These are phyloP conservation scores for Cladosporium sp. DNA, from an alignment of 2,329 filamentous ascomycete species.

Conservation along the genomic window DNA sequence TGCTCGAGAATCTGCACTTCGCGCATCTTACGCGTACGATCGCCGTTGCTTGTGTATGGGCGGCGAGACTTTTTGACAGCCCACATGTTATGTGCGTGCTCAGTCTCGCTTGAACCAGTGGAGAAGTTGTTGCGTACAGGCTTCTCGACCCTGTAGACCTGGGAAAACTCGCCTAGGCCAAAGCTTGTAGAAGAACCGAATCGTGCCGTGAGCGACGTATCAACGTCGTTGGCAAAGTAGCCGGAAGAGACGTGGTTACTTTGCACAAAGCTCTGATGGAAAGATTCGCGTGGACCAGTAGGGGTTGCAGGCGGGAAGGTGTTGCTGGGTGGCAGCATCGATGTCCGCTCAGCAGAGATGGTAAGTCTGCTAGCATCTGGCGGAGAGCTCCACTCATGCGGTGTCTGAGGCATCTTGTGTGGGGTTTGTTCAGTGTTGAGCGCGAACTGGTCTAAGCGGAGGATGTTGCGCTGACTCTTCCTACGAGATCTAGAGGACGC, in stretches of 20 bases:
- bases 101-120: slow-evolving; percentile 16
- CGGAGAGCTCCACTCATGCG: slow-evolving; percentile 70
- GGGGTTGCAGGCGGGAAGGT: slow-evolving; percentile 77
- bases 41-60: slow-evolving; percentile 72
- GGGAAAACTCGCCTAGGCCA: slow-evolving; percentile 89
- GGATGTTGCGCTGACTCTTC: slow-evolving; percentile 14
- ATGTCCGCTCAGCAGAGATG: slow-evolving; percentile 63
- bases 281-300: slow-evolving; percentile 63
- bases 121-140: slow-evolving; percentile 30
- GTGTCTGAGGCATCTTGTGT: slow-evolving; percentile 59
- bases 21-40: slow-evolving; percentile 78
- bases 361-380: slow-evolving; percentile 81
- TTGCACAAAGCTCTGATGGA: slow-evolving; percentile 57
- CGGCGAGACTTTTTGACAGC: slow-evolving; percentile 93
- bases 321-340: slow-evolving; percentile 40
- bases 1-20: slow-evolving; percentile 79
- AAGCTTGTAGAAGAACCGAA: slow-evolving; percentile 80
- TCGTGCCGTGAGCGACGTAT: slow-evolving; percentile 69
- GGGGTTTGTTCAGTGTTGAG: not conserved
- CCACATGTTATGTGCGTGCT: slow-evolving; percentile 57
- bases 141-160: slow-evolving; percentile 77
- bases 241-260: slow-evolving; percentile 55
- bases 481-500: slow-evolving; percentile 4
- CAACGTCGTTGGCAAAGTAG: slow-evolving; percentile 70
- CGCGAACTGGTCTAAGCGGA: slow-evolving; percentile 9